A percentile compares a stretch with the other conserved stretches of the same genome.
phyloP scores from a whole-genome alignment of 2,329 filamentous ascomycete species.

The Cladobotryum mycophilum region DNA sequence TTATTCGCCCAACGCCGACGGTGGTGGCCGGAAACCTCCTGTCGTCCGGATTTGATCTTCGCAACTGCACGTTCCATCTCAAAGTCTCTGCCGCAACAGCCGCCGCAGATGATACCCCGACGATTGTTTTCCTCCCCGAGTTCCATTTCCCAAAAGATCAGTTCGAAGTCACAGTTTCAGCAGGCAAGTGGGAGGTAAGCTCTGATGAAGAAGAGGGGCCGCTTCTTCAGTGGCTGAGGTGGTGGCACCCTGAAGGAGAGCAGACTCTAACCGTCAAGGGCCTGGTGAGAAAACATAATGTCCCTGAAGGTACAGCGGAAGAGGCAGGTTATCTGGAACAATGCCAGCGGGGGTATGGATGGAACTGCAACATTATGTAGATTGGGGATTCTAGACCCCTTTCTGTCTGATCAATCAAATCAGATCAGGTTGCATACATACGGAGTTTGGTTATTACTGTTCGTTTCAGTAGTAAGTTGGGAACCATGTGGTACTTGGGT shows the following conservation, averaged over 20 bases:
- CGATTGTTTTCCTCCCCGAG: slow-evolving; percentile 78
- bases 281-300: slow-evolving; percentile 57
- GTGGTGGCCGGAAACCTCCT: slow-evolving; percentile 64
- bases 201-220: slow-evolving; percentile 63
- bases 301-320: slow-evolving; percentile 53
- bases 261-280: slow-evolving; percentile 75
- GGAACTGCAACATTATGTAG: slow-evolving; percentile 49
- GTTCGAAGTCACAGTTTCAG: slow-evolving; percentile 67
- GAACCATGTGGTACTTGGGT: slow-evolving; percentile 2
- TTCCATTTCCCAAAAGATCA: slow-evolving; percentile 81
- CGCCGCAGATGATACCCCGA: slow-evolving; percentile 60
- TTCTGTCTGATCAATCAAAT: not conserved
- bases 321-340: slow-evolving; percentile 75
- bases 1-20: slow-evolving; percentile 77
- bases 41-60: slow-evolving; percentile 75
- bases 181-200: slow-evolving; percentile 85
- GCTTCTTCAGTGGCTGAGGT: slow-evolving; percentile 69
- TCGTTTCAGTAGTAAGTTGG: not conserved
- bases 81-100: slow-evolving; percentile 56
- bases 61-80: slow-evolving; percentile 69
- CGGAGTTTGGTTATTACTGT: not conserved
- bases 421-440: not conserved
- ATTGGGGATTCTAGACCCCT: slow-evolving; percentile 12
- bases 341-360: slow-evolving; percentile 45
- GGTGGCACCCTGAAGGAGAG: slow-evolving; percentile 88